Evolutionary conservation across 192 early-diverging fungal species (phyloP).

Genomic region (Coemansia sp.): DNA sequence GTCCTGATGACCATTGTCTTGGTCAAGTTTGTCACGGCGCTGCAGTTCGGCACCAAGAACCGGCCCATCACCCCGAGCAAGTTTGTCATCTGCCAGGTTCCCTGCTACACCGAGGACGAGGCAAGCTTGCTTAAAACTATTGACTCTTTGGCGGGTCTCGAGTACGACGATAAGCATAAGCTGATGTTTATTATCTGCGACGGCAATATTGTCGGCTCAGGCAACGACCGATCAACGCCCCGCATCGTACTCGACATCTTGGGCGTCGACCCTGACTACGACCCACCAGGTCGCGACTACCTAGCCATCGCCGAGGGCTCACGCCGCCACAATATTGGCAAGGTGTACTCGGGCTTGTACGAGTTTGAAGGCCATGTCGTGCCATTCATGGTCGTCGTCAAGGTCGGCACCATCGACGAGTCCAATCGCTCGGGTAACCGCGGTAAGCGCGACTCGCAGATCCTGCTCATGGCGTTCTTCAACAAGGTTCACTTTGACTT

Average conservation of each 20-base stretch:
- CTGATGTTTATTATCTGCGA: conserved; percentile 89
- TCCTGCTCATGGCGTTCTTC: conserved; percentile 94
- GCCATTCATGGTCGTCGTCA: conserved; percentile 94
- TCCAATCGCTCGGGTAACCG: conserved; percentile 88
- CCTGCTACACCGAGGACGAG: conserved; percentile 95
- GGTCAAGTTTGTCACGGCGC: conserved; percentile 77
- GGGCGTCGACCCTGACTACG: conserved; percentile 78
- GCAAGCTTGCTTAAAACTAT: conserved; percentile 88
- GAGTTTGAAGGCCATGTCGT: conserved; percentile 87
- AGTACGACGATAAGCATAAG: conserved; percentile 88
- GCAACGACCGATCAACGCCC: conserved; percentile 94
- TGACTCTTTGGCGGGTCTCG: conserved; percentile 72
- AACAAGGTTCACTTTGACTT: conserved; percentile 92
- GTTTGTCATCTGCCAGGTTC: conserved; percentile 94
- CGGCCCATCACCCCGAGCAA: conserved; percentile 85
- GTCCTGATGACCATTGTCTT: conserved; percentile 82
- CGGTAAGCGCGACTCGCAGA: conserved; percentile 98
- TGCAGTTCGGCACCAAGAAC: conserved; percentile 70
- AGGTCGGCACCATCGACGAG: conserved; percentile 90
- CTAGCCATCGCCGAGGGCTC: conserved; percentile 88
- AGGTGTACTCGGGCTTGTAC: conserved; percentile 97
- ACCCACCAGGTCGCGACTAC: conserved; percentile 78
- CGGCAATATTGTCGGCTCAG: conserved; percentile 93
- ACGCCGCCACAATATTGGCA: conserved; percentile 91
- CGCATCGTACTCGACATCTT: conserved; percentile 89